Conservation (phyloP, 495 filamentous ascomycete genomes). For the Aspergillus taichungensis region DNA sequence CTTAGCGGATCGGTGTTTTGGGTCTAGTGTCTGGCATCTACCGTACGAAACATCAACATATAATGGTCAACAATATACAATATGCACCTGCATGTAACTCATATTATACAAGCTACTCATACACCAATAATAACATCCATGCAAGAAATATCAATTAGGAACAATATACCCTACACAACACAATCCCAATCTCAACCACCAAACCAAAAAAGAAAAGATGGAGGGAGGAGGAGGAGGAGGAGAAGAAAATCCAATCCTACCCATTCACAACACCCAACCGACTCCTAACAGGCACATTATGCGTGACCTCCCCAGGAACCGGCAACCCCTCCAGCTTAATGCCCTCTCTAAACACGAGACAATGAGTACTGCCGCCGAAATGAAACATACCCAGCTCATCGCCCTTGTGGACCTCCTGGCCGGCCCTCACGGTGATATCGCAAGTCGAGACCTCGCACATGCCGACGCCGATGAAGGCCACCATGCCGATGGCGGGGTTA, state of each 20-base stretch:
- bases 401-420: conserved; percentile 43
- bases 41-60: not conserved
- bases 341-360: conserved; percentile 43
- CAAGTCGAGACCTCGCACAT: conserved; percentile 63
- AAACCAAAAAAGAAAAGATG: too few relatives aligned
- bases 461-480: conserved; percentile 54
- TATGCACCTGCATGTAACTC: too few relatives aligned
- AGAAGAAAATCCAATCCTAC: not conserved
- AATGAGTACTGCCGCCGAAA: conserved; percentile 45
- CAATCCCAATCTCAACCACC: too few relatives aligned
- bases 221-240: too few relatives aligned
- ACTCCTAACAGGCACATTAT: conserved; percentile 51
- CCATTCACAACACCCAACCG: conserved; percentile 35
- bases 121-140: too few relatives aligned
- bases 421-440: conserved; percentile 52
- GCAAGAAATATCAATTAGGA: too few relatives aligned
- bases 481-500: conserved; percentile 50
- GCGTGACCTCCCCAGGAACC: conserved; percentile 24
- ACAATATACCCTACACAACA: too few relatives aligned
- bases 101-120: too few relatives aligned
- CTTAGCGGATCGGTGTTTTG: not conserved
- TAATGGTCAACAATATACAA: not conserved
- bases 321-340: conserved; percentile 38
- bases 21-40: not conserved
- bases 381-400: conserved; percentile 36